These are phyloP conservation scores for Phytophthora constricta DNA, from an alignment of 352 stramenopile species.

Conservation along the genomic window DNA sequence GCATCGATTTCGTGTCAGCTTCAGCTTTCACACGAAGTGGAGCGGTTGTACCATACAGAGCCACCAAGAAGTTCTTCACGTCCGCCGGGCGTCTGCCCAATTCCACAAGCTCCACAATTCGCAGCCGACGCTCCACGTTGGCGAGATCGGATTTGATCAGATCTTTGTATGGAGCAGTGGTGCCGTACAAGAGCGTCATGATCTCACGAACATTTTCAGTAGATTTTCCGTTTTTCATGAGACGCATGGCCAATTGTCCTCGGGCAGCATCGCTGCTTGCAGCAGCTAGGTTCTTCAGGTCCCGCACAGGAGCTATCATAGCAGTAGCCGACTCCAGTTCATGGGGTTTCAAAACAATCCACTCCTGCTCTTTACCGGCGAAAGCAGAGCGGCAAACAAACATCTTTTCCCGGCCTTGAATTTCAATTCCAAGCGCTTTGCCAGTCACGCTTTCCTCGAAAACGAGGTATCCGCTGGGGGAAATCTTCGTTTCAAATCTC, in stretches of 20 bases:
- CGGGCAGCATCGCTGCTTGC: neutral
- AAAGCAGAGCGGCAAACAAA: neutral
- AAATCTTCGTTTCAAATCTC: neutral
- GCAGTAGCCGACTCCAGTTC: too few species aligned
- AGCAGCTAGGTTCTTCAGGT: too few species aligned
- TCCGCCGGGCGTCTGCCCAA: neutral
- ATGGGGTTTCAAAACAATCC: too few species aligned
- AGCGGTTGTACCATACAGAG: neutral
- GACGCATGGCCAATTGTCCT: neutral
- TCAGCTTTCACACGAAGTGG: neutral
- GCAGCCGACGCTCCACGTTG: slow-evolving; percentile 7
- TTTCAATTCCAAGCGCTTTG: neutral
- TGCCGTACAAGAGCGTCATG: slow-evolving; percentile 2
- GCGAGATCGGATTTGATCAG: neutral
- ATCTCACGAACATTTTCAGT: slow-evolving; percentile 5
- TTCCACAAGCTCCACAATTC: slow-evolving; percentile 10
- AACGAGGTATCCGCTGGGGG: neutral
- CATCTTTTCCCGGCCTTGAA: too few species aligned
- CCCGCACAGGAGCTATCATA: too few species aligned
- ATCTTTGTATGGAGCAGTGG: neutral
- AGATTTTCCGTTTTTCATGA: slow-evolving; percentile 5
- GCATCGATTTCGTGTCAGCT: neutral
- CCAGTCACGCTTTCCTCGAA: neutral
- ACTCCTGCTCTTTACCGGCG: neutral
- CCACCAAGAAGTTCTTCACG: neutral